These are phyloP conservation scores for Coemansia umbellata DNA, from an alignment of 192 early-diverging fungal genomes.

Conservation along the genomic window DNA sequence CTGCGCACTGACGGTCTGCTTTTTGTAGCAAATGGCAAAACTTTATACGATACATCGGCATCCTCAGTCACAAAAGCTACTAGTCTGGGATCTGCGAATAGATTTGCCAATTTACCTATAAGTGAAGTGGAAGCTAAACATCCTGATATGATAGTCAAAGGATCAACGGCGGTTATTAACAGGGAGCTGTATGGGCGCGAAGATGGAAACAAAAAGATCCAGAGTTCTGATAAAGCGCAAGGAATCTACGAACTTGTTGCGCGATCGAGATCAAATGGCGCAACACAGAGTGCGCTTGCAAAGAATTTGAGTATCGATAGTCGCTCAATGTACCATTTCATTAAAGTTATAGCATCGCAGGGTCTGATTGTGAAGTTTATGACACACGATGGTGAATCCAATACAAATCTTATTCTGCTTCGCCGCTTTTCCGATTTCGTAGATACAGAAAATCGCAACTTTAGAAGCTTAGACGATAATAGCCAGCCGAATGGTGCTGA, in stretches of 20 bases:
- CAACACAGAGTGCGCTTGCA: slow-evolving; percentile 26
- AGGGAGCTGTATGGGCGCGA: slow-evolving; percentile 28
- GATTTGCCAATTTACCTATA: neutral
- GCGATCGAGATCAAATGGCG: slow-evolving; percentile 23
- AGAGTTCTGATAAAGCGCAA: slow-evolving; percentile 7
- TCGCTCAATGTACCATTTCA: slow-evolving; percentile 32
- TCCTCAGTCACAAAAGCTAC: neutral
- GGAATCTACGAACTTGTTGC: slow-evolving; percentile 21
- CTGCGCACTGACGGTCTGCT: slow-evolving; percentile 12
- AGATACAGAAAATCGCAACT: neutral
- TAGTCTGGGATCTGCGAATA: neutral
- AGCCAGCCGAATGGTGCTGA: neutral
- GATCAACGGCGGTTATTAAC: slow-evolving; percentile 16
- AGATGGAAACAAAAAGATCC: slow-evolving; percentile 19
- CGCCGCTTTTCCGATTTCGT: slow-evolving; percentile 15
- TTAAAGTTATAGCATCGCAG: slow-evolving; percentile 28
- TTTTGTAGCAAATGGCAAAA: slow-evolving; percentile 8
- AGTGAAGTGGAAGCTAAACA: slow-evolving; percentile 11
- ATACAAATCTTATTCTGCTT: slow-evolving; percentile 41
- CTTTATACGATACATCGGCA: slow-evolving; percentile 9
- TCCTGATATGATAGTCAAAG: slow-evolving; percentile 20
- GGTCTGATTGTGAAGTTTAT: slow-evolving; percentile 28
- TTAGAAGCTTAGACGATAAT: no score
- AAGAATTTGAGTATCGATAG: slow-evolving; percentile 23
- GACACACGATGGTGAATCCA: slow-evolving; percentile 16